phyloP scores from a whole-genome alignment of 805 yeast genomes.

The Kluyveromyces siamensis region DNA sequence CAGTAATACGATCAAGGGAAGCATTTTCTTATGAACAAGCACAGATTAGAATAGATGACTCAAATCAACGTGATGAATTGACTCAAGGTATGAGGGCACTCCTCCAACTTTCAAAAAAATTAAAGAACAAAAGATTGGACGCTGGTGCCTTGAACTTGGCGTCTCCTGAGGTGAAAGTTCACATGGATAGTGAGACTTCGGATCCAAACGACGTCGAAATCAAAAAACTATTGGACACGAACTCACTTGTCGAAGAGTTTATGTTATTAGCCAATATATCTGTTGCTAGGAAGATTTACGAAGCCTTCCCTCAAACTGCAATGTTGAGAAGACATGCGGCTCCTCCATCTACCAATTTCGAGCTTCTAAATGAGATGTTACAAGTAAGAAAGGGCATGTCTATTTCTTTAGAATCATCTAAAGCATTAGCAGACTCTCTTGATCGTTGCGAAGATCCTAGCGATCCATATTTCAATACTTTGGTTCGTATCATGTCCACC shows the following conservation, averaged over 20 bases:
- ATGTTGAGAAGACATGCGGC: conserved; percentile 96
- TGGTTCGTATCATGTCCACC: conserved; percentile 93
- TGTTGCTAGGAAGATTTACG: conserved; percentile 87
- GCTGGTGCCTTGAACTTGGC: conserved; percentile 97
- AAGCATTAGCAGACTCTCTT: conserved; percentile 85
- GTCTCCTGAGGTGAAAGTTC: conserved; percentile 96
- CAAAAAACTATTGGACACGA: conserved; percentile 79
- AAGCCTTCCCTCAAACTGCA: conserved; percentile 94
- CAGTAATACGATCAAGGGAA: conserved; percentile 82
- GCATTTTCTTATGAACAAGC: conserved; percentile 95
- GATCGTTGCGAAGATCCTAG: conserved; percentile 76
- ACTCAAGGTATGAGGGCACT: conserved; percentile 85
- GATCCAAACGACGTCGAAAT: conserved; percentile 95
- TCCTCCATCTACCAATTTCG: conserved; percentile 95
- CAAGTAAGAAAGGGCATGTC: conserved; percentile 68
- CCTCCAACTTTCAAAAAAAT: conserved; percentile 66
- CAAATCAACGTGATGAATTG: conserved; percentile 64
- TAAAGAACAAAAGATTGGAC: conserved; percentile 77
- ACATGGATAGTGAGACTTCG: conserved; percentile 92
- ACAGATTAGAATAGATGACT: conserved; percentile 82
- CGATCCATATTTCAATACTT: conserved; percentile 88
- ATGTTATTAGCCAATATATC: conserved; percentile 96
- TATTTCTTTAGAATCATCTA: conserved; percentile 75
- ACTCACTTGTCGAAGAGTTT: conserved; percentile 94
- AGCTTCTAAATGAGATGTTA: conserved; percentile 78